Evolutionary conservation across 208 protist species (phyloP), one percentile per base, ranked within the genome.

Genomic region (Trypanosoma scelopori): DNA sequence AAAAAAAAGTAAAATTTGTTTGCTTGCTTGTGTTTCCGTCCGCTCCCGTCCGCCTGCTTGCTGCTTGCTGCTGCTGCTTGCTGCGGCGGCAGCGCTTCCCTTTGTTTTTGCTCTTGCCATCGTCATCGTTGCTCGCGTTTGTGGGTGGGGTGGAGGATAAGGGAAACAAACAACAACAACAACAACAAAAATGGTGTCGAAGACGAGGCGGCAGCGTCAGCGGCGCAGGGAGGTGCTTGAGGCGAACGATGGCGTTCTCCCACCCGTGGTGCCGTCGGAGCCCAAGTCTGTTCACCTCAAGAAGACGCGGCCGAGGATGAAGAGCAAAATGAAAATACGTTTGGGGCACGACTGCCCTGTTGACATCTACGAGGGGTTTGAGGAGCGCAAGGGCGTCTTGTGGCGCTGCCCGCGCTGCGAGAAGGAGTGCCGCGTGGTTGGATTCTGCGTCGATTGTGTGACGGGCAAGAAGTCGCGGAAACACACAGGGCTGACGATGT

Each of bases 111-210:
- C n/a, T n/a, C n/a, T n/a, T n/a, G n/a, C n/a, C n/a, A n/a, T n/a
- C n/a, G n/a, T n/a, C n/a, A n/a, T n/a, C n/a, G n/a, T n/a, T n/a
- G n/a, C n/a, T n/a, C n/a, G n/a, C n/a, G n/a, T n/a, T n/a, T n/a
- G n/a, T n/a, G n/a, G n/a, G n/a, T n/a, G n/a, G n/a, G n/a, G n/a
- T n/a, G n/a, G n/a, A n/a, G n/a, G n/a, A n/a, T n/a, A n/a, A n/a
- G n/a, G n/a, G n/a, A n/a, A n/a, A n/a, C n/a, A n/a, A n/a, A n/a
- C n/a, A n/a, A n/a, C n/a, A n/a, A n/a, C n/a, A n/a, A n/a, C n/a
- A n/a, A n/a, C n/a, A n/a, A n/a, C n/a, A n/a, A n/a, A n/a, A 32
- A 96, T 96, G 91, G 91, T 93, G 0, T 96, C 91, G 51, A 96
- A 96, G 53, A 96, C 91, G 0, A 76, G 80, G 45, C 76, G 87